Percentiles rank a stretch among this genome's conserved stretches.
These are phyloP conservation scores for Cladophialophora chaetospira DNA, from an alignment of 2,329 filamentous ascomycete genomes.

Conservation along the genomic window DNA sequence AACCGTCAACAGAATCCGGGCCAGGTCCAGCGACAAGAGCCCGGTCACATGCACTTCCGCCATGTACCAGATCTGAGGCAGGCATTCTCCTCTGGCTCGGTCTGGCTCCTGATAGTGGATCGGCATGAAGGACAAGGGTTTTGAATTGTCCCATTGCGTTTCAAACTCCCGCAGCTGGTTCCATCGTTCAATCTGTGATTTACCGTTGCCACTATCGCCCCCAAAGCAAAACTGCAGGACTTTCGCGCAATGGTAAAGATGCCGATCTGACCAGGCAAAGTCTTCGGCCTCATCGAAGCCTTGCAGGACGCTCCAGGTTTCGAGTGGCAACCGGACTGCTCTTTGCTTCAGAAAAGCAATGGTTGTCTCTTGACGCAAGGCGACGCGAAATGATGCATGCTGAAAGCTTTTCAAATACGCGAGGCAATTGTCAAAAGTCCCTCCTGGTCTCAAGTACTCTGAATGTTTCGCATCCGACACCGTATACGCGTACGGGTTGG, in stretches of 20 bases:
- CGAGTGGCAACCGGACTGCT: constrained; percentile 26
- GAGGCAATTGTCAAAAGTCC: constrained; percentile 18
- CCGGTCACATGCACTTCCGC: constrained; percentile 34
- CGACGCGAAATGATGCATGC: constrained; percentile 31
- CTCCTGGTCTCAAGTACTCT: constrained; percentile 21
- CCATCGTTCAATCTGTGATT: constrained; percentile 23
- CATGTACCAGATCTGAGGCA: constrained; percentile 36
- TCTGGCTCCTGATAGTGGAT: constrained; percentile 33
- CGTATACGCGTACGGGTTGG: constrained; percentile 25
- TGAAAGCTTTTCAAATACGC: constrained; percentile 31
- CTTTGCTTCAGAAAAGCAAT: constrained; percentile 31
- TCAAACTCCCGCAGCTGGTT: constrained; percentile 32
- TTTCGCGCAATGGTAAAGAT: constrained; percentile 64
- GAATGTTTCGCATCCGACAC: constrained; percentile 17
- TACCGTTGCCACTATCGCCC: constrained; percentile 19
- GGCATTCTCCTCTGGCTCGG: constrained; percentile 26
- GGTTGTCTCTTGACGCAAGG: constrained; percentile 30
- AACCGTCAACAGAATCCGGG: constrained; percentile 34
- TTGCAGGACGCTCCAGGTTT: constrained; percentile 30
- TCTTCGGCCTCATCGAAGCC: constrained; percentile 32
- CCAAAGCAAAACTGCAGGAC: constrained; percentile 65
- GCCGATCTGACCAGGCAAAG: constrained; percentile 52
- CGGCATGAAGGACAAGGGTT: constrained; percentile 31
- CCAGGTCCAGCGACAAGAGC: constrained; percentile 32
- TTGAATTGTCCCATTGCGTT: constrained; percentile 31